phyloP scores from a whole-genome alignment of 179 eudicot species.

The Sideroxylon spinosum region DNA sequence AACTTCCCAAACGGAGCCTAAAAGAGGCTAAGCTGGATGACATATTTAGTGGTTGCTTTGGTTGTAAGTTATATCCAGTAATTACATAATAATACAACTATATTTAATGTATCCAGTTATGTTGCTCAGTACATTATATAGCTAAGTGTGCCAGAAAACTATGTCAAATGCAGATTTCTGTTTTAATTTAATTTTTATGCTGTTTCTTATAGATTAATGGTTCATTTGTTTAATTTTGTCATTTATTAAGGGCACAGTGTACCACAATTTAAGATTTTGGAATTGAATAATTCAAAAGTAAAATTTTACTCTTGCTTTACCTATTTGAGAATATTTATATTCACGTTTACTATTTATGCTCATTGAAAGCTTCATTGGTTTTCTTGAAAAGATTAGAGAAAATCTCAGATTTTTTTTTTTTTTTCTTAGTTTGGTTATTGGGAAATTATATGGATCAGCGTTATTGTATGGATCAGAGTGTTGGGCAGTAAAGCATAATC shows the following conservation, averaged over 20 bases:
- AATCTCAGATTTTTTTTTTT: too few relatives aligned
- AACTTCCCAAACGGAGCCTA: too few relatives aligned
- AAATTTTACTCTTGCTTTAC: neutral
- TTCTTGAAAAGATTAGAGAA: neutral
- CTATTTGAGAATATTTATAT: neutral
- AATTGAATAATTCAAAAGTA: slow-evolving; percentile 2
- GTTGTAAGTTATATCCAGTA: neutral
- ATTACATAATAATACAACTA: neutral
- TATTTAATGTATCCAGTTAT: neutral
- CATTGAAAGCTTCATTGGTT: neutral
- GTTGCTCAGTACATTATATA: neutral
- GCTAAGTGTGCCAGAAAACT: neutral
- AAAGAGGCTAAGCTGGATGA: neutral
- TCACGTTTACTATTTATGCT: neutral
- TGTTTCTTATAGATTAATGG: neutral
- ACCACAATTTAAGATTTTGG: neutral
- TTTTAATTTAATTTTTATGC: neutral
- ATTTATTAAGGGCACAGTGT: neutral
- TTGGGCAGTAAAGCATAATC: too few relatives aligned
- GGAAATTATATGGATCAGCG: too few relatives aligned
- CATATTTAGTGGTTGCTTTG: neutral
- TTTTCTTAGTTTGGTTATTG: too few relatives aligned
- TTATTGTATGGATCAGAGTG: too few relatives aligned
- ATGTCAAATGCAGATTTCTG: neutral
- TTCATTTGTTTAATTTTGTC: neutral